These are phyloP conservation scores for Dioszegia crocea DNA, from an alignment of 768 basidiomycete genomes.

Conservation along the genomic window DNA sequence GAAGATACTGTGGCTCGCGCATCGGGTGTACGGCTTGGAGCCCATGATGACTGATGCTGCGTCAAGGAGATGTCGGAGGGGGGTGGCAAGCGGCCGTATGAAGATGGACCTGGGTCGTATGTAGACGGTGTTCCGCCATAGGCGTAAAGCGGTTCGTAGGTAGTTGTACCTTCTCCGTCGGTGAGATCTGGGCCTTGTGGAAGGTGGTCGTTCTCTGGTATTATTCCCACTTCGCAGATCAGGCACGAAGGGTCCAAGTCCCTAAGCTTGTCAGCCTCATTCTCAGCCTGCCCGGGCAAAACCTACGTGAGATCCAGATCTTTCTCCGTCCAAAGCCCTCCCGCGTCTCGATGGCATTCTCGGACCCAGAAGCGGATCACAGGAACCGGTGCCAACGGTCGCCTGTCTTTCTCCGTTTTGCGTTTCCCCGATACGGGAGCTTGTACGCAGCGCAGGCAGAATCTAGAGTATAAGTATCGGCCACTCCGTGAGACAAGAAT, in stretches of 20 bases:
- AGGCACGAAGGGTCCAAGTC: slow-evolving; percentile 29
- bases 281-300: neutral
- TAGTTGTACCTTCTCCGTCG: too few species aligned
- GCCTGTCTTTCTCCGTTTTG: slow-evolving; percentile 42
- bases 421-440: slow-evolving; percentile 35
- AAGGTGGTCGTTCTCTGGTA: neutral
- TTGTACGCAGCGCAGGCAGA: slow-evolving; percentile 17
- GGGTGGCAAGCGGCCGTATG: too few species aligned
- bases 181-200: neutral
- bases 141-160: too few species aligned
- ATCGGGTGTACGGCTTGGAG: too few species aligned
- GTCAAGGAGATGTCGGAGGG: too few species aligned
- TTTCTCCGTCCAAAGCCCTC: slow-evolving; percentile 23
- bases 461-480: neutral
- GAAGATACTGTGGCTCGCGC: too few species aligned
- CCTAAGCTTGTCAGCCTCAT: slow-evolving; percentile 10
- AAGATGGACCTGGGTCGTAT: neutral
- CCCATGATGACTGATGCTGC: too few species aligned
- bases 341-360: slow-evolving; percentile 15
- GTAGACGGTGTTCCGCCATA: too few species aligned
- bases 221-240: slow-evolving; percentile 30
- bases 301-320: slow-evolving; percentile 35
- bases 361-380: slow-evolving; percentile 28
- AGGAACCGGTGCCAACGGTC: slow-evolving; percentile 39
- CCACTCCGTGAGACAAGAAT: too few species aligned